phyloP scores from a whole-genome alignment of 257 asterid genomes.

The Nemophila menziesii region DNA sequence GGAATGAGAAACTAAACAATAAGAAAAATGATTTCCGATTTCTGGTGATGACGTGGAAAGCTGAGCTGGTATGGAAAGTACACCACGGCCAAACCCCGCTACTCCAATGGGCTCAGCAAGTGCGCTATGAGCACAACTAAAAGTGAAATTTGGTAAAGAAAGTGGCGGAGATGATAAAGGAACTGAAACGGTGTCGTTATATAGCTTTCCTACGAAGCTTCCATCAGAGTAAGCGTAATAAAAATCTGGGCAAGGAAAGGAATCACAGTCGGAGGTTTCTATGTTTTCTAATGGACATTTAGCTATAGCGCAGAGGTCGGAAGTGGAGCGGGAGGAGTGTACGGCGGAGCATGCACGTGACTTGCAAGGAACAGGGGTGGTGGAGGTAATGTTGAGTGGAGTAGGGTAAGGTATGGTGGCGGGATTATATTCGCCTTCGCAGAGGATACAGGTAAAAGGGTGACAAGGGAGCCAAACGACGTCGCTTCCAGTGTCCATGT shows the following conservation, averaged over 20 bases:
- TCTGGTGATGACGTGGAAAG: conserved; percentile 51
- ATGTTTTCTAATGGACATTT: conserved; percentile 66
- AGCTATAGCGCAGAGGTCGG: conserved; percentile 82
- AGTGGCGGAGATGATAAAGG: conserved; percentile 39
- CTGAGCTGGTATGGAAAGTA: conserved; percentile 71
- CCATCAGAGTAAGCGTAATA: conserved; percentile 97
- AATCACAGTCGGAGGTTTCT: conserved; percentile 49
- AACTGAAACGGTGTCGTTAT: conserved; percentile 35
- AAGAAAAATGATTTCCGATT: conserved; percentile 71
- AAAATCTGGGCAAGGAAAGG: conserved; percentile 54
- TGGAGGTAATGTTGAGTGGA: conserved; percentile 61
- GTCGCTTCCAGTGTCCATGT: conserved; percentile 97
- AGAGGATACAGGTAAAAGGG: conserved; percentile 80
- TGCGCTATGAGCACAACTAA: conserved; percentile 74
- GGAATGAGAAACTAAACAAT: conserved; percentile 63
- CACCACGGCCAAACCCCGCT: conserved; percentile 89
- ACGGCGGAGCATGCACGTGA: conserved; percentile 69
- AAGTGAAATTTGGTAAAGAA: conserved; percentile 44
- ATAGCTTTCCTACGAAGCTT: conserved; percentile 56
- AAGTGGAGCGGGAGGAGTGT: conserved; percentile 46
- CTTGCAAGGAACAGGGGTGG: conserved; percentile 38
- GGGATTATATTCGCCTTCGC: conserved; percentile 70
- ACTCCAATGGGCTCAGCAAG: conserved; percentile 92
- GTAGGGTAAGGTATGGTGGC: conserved; percentile 34
- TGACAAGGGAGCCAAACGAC: conserved; percentile 93